Base-by-base conservation (phyloP, 2,329 filamentous ascomycete species). In the Ambrosiella cleistominuta region DNA sequence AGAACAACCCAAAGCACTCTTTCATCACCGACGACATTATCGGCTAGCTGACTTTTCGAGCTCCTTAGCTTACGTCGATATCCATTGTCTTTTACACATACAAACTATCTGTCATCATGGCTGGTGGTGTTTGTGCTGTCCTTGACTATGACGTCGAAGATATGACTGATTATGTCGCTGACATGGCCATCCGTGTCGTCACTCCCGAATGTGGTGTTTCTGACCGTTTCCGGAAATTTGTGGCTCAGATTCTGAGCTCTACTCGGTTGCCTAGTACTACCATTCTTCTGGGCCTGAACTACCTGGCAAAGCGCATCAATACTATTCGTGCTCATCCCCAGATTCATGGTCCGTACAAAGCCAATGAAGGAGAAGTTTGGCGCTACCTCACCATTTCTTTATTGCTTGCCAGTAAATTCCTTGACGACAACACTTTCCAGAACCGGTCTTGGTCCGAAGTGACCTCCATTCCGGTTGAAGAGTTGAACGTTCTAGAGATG, bases 391-490 rank as follows among this genome's bases (percentile, higher is more conserved):
- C 89, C 6, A 85, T 91, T 42, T 82, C 86, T 7, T 74, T 96
- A 59, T 78, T 96, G 56, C 76, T 96, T 57, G 90, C 88, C 61
- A 95, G 88, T 80, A 96, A 96, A 73, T 96, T 95, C 66, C 75
- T 95, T 63, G 90, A 96, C 66, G 90, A 95, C 75, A 95, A 95
- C 72, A 96, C 90, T 5, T 96, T 96, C 71, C 90, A 95, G 76
- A 96, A 95, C 72, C 85, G 88, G 58, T 95, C 90, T 1, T 96
- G 90, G 90, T 88, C 90, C 4, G 90, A 96, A 67, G 90, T 96
- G 56, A 95, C 88, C 70, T 88, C 87, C 62, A 95, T 96, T 63
- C 76, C 83, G 38, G 88, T 95, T 17, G 72, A 78, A 2, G 88
- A 95, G 66, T 77, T 96, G 64, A 95, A 95, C 72, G 75, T 78